phyloP scores from a whole-genome alignment of 1,284 basidiomycete genomes.

The Bjerkandera adusta region DNA sequence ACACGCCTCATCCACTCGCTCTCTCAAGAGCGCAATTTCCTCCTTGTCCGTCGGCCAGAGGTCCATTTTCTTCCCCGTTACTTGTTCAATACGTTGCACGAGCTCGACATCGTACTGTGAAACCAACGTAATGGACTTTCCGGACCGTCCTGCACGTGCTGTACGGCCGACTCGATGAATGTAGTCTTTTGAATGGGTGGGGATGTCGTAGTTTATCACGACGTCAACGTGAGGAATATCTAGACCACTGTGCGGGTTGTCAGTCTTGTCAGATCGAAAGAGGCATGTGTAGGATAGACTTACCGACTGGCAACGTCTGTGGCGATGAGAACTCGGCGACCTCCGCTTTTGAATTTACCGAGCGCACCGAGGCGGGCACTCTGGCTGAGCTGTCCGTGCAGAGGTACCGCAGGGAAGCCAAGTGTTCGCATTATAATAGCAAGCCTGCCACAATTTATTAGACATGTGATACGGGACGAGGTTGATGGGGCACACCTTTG shows the following conservation, averaged over 20 bases:
- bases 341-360: conserved; percentile 95
- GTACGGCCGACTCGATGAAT: conserved; percentile 98
- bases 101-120: conserved; percentile 99
- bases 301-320: conserved; percentile 96
- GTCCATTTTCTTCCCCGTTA: conserved; percentile 91
- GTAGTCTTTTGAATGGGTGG: conserved; percentile 98
- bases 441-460: conserved; percentile 46
- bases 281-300: conserved; percentile 22
- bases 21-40: conserved; percentile 84
- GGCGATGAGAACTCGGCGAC: conserved; percentile 89
- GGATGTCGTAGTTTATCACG: conserved; percentile 98
- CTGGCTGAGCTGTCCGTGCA: conserved; percentile 95
- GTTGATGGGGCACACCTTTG: conserved; percentile 53
- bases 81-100: conserved; percentile 90
- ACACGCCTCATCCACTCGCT: conserved; percentile 89
- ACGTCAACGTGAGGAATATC: conserved; percentile 97
- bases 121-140: conserved; percentile 94
- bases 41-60: conserved; percentile 91
- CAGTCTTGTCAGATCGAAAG: not conserved
- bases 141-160: conserved; percentile 92
- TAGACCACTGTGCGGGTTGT: conserved; percentile 67
- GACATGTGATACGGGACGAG: not conserved
- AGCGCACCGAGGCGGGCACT: conserved; percentile 93
- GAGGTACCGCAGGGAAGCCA: conserved; percentile 93
- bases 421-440: conserved; percentile 89